phyloP scores from a whole-genome alignment of 2,329 filamentous ascomycete genomes.

The Botryosphaeria dothidea region DNA sequence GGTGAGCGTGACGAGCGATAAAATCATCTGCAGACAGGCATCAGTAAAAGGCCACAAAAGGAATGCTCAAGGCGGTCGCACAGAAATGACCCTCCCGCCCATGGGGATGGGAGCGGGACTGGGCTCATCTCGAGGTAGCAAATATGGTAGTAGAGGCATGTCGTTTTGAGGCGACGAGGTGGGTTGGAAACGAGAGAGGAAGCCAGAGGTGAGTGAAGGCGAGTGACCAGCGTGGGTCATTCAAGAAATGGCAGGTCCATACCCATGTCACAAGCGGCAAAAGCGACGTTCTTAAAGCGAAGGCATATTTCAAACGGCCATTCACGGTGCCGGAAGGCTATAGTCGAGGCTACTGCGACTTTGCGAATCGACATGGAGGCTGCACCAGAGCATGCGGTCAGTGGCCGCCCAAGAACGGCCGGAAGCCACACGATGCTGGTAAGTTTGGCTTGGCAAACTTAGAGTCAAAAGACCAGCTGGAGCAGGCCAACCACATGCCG shows the following conservation, averaged over 20 bases:
- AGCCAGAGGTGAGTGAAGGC: background rate
- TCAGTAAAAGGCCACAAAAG: background rate
- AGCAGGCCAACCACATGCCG: background rate
- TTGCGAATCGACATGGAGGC: constrained; percentile 1
- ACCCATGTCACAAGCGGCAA: constrained; percentile 6
- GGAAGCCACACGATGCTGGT: constrained; percentile 2
- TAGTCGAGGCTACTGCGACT: background rate
- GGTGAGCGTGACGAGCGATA: constrained; percentile 7
- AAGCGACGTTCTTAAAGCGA: background rate
- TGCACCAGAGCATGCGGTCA: background rate
- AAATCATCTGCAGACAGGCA: background rate
- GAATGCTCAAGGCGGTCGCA: background rate
- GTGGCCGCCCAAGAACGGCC: background rate
- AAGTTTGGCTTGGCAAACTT: constrained; percentile 5
- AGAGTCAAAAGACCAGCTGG: constrained; percentile 1
- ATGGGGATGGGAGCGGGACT: constrained; percentile 26
- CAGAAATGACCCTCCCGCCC: constrained; percentile 27
- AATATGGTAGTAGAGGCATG: background rate
- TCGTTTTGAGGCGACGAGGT: background rate
- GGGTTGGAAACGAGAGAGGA: background rate
- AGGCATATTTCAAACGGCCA: background rate
- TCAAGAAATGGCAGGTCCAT: constrained; percentile 5
- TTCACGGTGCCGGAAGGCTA: background rate
- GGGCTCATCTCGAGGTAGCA: background rate
- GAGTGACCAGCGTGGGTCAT: background rate